phyloP scores from a whole-genome alignment of 2,329 filamentous ascomycete genomes.

The Pyrenophora graminea region DNA sequence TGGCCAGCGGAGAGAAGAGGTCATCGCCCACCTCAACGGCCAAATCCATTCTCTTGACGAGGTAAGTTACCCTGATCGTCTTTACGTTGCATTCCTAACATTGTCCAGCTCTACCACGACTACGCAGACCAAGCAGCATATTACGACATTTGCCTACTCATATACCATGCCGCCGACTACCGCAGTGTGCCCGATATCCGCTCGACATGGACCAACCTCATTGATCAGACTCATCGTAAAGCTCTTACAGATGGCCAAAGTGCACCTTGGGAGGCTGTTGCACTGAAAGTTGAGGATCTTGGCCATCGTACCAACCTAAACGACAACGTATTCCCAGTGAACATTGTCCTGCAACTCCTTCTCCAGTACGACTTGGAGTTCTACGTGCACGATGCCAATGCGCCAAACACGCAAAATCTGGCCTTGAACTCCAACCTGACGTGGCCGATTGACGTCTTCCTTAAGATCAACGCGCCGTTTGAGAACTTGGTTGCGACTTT shows the following conservation, averaged over 20 bases:
- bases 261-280: constrained; percentile 72
- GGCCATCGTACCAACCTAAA: constrained; percentile 61
- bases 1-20: constrained; percentile 64
- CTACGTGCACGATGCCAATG: constrained; percentile 48
- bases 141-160: constrained; percentile 89
- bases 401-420: constrained; percentile 17
- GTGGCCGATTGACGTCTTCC: constrained; percentile 69
- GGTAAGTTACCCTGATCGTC: constrained; percentile 57
- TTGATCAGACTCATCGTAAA: constrained; percentile 65
- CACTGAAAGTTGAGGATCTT: constrained; percentile 62
- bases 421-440: constrained; percentile 43
- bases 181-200: constrained; percentile 83
- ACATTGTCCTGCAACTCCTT: constrained; percentile 42
- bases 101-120: constrained; percentile 77
- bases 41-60: constrained; percentile 74
- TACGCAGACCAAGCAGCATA: constrained; percentile 92
- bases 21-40: constrained; percentile 74
- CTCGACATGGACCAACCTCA: constrained; percentile 80
- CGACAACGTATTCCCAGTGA: constrained; percentile 60
- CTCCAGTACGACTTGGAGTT: constrained; percentile 54
- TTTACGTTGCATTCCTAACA: constrained; percentile 17
- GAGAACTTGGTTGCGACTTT: constrained; percentile 66
- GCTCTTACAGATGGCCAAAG: constrained; percentile 53
- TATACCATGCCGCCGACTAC: constrained; percentile 90
- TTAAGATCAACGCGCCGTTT: constrained; percentile 64